phyloP scores from a whole-genome alignment of 345 rosid genomes.

The Gossypioides kirkii region DNA sequence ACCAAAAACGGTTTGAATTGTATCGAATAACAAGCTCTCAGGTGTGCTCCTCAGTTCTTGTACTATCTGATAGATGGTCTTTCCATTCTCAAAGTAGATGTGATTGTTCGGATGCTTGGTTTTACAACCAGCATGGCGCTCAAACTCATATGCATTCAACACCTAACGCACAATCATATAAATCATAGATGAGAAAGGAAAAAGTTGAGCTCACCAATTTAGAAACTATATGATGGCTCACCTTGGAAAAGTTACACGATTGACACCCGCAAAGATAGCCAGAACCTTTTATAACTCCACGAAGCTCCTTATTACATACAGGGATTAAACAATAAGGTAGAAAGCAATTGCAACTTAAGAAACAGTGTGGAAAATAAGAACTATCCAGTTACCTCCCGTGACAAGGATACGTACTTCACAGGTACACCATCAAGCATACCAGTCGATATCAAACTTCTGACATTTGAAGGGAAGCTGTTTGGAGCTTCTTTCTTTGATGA shows the following conservation, averaged over 20 bases:
- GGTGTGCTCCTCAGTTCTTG: conserved; percentile 85
- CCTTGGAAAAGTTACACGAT: conserved; percentile 71
- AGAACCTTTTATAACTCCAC: conserved; percentile 76
- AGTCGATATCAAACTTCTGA: conserved; percentile 85
- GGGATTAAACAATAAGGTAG: conserved; percentile 15
- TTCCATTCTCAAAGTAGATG: conserved; percentile 88
- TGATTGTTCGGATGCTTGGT: conserved; percentile 96
- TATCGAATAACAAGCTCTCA: conserved; percentile 64
- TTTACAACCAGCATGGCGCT: conserved; percentile 84
- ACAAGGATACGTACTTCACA: conserved; percentile 70
- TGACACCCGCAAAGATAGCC: conserved; percentile 94
- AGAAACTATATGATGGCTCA: conserved; percentile 25
- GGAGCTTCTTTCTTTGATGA: conserved; percentile 69
- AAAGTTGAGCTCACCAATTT: not conserved
- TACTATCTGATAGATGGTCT: conserved; percentile 90
- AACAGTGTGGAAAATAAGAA: not conserved
- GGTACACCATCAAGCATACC: conserved; percentile 95
- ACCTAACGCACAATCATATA: conserved; percentile 36
- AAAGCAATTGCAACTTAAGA: conserved; percentile 14
- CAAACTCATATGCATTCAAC: conserved; percentile 84
- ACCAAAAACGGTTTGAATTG: conserved; percentile 71
- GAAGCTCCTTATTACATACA: conserved; percentile 56
- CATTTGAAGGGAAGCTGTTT: conserved; percentile 89
- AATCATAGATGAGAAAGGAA: conserved; percentile 1
- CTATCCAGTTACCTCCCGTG: conserved; percentile 61